Evolutionary conservation across 2,329 filamentous ascomycete species (phyloP), one percentile per base, ranked within the genome.

Genomic region (Endoconidiophora polonica): DNA sequence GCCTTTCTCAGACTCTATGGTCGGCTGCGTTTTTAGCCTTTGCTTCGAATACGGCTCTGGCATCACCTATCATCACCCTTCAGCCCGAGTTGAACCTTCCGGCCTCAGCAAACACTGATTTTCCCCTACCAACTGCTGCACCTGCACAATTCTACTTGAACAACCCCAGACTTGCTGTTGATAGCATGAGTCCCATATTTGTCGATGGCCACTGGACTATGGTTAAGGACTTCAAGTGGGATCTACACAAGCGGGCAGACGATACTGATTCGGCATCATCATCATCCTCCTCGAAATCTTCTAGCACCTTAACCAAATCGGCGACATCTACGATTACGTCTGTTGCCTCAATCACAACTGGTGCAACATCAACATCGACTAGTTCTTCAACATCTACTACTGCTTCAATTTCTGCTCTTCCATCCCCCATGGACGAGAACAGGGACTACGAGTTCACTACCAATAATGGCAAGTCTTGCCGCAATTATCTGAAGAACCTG

Each of bases 401-500:
- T 16, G 52, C 54, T 1, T 54, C 57, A 6, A 29, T 62, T 1
- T 66, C 63, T 47, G 65, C 71, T 4, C 64, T 82, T 40, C 83
- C 81, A 0, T 74, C 64, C 9, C 73, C 81, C 2, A 85, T 86
- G 58, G 83, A 87, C 57, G 77, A 73, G 50, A 74, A 71, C 45
- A 62, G 83, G 26, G 71, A 72, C 5, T 70, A 70, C 54, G 81
- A 82, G 57, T 83, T 84, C 63, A 72, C 73, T 14, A 63, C 62
- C 48, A 58, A 64, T 9, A 65, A 68, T 46, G 72, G 69, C 44
- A 63, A 66, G 26, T 66, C 67, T 4, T 88, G 83, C 59, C 75
- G 78, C 2, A 61, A 61, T 4, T 88, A 90, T 64, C 80, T 94
- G 62, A 69, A 74, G 47, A 63, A 62, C 2, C 77, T 94, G 58